Conservation (phyloP, 768 basidiomycete genomes). For the Lentinula boryana region DNA sequence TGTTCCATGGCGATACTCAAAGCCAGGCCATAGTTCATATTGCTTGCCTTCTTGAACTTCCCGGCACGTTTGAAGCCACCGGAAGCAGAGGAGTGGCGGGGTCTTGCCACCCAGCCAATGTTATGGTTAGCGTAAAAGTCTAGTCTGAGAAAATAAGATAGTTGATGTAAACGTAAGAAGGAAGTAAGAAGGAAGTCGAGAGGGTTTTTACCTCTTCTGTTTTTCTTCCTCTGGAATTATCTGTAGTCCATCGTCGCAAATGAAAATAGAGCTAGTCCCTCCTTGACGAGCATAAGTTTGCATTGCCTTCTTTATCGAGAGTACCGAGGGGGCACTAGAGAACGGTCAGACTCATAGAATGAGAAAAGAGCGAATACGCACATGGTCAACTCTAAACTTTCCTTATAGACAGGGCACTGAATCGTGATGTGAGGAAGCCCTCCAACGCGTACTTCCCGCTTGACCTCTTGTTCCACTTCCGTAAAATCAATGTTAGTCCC, state of each 20-base stretch:
- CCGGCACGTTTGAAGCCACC: conserved; percentile 92
- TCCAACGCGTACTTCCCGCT: background rate
- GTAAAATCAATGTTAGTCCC: background rate
- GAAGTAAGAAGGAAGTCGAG: background rate
- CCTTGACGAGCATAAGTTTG: conserved; percentile 84
- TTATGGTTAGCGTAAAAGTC: conserved; percentile 79
- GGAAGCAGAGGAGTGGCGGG: conserved; percentile 58
- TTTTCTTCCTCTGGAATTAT: conserved; percentile 58
- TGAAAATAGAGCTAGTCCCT: conserved; percentile 71
- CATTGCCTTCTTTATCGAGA: conserved; percentile 79
- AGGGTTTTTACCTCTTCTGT: conserved; percentile 33
- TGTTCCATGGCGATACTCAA: conserved; percentile 59
- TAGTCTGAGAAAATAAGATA: conserved; percentile 12
- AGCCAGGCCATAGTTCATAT: conserved; percentile 75
- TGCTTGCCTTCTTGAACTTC: conserved; percentile 83
- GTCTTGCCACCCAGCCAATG: conserved; percentile 70
- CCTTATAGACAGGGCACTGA: conserved; percentile 86
- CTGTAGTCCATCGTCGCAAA: conserved; percentile 83
- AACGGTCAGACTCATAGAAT: background rate
- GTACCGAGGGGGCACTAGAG: conserved; percentile 62
- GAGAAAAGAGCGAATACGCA: conserved; percentile 18
- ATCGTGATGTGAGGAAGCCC: conserved; percentile 73
- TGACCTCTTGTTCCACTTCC: background rate
- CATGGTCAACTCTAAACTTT: conserved; percentile 70
- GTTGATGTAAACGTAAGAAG: background rate